Base-by-base conservation (phyloP, 768 basidiomycete genomes). In the Mycena albidolilacea region DNA sequence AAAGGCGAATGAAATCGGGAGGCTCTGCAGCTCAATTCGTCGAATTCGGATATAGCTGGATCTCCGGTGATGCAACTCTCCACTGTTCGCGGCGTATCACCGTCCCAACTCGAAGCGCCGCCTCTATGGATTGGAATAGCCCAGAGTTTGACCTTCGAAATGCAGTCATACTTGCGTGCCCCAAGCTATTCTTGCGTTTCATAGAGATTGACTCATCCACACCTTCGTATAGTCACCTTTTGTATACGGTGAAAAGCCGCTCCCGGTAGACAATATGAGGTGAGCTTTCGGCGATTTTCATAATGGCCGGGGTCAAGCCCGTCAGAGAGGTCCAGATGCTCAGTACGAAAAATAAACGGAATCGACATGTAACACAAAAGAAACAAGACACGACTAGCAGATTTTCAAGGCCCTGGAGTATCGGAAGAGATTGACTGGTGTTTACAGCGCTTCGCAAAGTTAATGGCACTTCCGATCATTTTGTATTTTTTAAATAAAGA, bases 41-140 rank as follows among this genome's bases (percentile, higher is more conserved):
- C 41, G 60, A 62, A 62, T 62, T 62, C 60, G 60, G 58, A 62
- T 62, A 62, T 62, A 62, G 60, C 43, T 62, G 21, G 14, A 62
- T 46, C 43, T 62, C 60, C 60, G 60, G 41, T 17, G 60, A 46
- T 46, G 43, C 60, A 62, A 62, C 43, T 44, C 57, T 59, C 60
- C 60, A 44, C 21, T 62, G 43, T 44, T 62, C 60, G 21, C 60
- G 41, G 60, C 43, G 43, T 62, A 62, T 62, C 41, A 30, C 60
- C 60, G 60, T 62, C 60, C 60, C 60, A 12, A 44, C 60, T 62
- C 41, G 60, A 62, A 44, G 39, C 43, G 41, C 60, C 59, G 59
- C 60, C 60, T 62, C 41, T 62, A 46, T 62, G 60, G 43, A 30
- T 62, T 62, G 21, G 60, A 30, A 46, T 44, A 46, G 60, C 60